Base-by-base conservation (phyloP, 139 green algal species). In the Coelastrella sp. region DNA sequence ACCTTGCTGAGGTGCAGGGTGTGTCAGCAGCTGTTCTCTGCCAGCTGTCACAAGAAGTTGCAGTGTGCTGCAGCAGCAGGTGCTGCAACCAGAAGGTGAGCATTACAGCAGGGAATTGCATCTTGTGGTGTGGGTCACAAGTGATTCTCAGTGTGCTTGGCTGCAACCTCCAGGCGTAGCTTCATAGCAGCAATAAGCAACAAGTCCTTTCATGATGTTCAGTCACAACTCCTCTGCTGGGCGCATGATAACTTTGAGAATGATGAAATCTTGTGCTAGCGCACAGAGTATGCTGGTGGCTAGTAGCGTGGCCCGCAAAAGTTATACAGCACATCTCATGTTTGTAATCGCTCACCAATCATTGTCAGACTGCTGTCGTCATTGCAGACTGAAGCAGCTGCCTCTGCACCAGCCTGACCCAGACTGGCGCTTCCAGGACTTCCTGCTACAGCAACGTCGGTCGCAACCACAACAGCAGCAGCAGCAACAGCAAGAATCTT, bases 11-110 rank as follows among this genome's bases (percentile, higher is more conserved):
- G 63, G 30, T 88, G 84, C 63, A 63, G 27, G 5, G 32, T 37
- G 21, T 88, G 84, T 23, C 27, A 48, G 37, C 50, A 75, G 78
- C 74, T 88, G 63, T 88, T 85, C 62, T 80, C 74, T 48, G 62
- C 37, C 25, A 34, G 60, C 32, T 66, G 68, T 23, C 67, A 80
- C 25, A 40, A 35, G 6, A 80, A 74, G 64, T 63, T 88, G 62
- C 45, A 80, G 59, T 88, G 84, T 41, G 41, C 74, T 25, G 45
- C 64, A 23, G 9, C 30, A 3, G 73, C 57, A 25, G 71, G 41
- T 35, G 41, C 69, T 38, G 67, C 73, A 19, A 45, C 69, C 15
- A 32, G 23, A 13, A 79, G 62, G 66, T 79, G 60, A 35, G 77
- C n/a, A 8, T 35, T n/a, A n/a, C n/a, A n/a, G 40, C 37, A 50